Base-by-base conservation (phyloP, 805 yeast species). In the Maudiozyma barnettii region DNA sequence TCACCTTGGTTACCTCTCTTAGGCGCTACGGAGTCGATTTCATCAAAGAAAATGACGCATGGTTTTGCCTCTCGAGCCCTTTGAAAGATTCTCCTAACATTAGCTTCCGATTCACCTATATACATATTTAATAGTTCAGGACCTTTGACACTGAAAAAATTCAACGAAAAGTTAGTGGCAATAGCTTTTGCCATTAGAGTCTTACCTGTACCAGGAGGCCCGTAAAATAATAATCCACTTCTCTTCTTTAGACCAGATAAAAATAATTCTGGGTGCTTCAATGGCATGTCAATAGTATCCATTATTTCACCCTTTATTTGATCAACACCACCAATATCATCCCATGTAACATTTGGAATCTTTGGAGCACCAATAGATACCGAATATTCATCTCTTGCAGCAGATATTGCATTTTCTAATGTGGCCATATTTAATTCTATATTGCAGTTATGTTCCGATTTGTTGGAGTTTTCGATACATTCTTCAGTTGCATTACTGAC, bases 171-270 rank as follows among this genome's bases (percentile, higher is more conserved):
- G 55, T 90, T 87, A 0, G 97, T 87, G 2, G 99, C 99, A 55
- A 93, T 93, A 0, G 98, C 98, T 64, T 93, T 93, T 12, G 99
- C 99, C 49, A 93, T 72, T 26, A 93, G 71, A 0, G 99, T 93
- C 63, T 93, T 93, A 56, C 99, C 99, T 0, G 99, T 93, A 21
- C 99, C 99, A 0, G 99, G 99, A 0, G 99, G 99, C 0, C 99
- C 99, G 67, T 93, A 93, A 63, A 93, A 89, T 52, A 93, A 68
- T 36, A 93, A 85, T 43, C 99, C 99, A 59, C 95, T 82, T 65
- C 99, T 76, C 62, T 91, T 91, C 64, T 93, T 91, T 62, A 93
- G 77, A 0, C 98, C 98, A 41, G 81, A 81, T 44, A 81, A 76
- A 66, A 91, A 91, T 48, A 93, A 69, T 54, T 88, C 95, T 0